Conservation (phyloP, 169 alveolate genomes). For the Toxoplasma gondii region DNA sequence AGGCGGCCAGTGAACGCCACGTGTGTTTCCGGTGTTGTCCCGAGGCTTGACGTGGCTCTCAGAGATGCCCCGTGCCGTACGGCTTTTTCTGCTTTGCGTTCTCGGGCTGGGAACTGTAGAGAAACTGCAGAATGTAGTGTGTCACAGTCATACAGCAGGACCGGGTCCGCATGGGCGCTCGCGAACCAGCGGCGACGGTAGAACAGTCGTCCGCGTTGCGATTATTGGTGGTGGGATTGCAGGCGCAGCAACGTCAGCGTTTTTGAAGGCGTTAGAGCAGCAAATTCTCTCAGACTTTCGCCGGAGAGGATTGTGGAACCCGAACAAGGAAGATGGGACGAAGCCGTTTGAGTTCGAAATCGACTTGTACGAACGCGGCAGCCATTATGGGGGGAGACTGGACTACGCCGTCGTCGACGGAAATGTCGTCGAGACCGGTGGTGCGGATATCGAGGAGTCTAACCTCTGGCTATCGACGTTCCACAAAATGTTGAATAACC, state of each 20-base stretch:
- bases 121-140: too few species aligned
- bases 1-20: too few species aligned
- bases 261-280: not conserved
- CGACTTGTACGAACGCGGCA: not conserved
- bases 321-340: too few species aligned
- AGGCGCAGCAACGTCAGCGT: not conserved
- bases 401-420: not conserved
- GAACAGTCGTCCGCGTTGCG: not conserved
- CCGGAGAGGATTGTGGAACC: too few species aligned
- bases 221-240: not conserved
- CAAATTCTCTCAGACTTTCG: not conserved
- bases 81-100: too few species aligned
- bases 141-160: too few species aligned
- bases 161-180: too few species aligned
- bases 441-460: not conserved
- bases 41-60: too few species aligned
- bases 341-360: not conserved
- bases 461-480: not conserved
- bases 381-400: not conserved
- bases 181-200: too few species aligned
- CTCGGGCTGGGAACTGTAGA: too few species aligned
- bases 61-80: too few species aligned
- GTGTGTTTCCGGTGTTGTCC: too few species aligned
- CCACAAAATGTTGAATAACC: not conserved
- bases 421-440: not conserved